Conservation (phyloP, 371 early-diverging fungal species). For the Mortierella sp. region DNA sequence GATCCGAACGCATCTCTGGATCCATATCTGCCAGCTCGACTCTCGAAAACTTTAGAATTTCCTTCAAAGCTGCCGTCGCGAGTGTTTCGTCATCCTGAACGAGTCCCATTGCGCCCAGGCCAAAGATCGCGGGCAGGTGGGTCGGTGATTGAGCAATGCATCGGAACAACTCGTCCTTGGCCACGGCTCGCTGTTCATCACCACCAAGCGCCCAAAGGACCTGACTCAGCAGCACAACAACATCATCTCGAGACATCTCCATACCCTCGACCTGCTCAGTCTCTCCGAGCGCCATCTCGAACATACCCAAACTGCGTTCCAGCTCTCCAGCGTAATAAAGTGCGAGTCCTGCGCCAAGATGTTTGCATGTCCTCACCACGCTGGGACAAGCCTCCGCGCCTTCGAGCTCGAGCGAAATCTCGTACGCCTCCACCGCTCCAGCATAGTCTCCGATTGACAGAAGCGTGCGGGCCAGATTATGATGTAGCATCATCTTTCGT, state of each 20-base stretch:
- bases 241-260: constrained; percentile 65
- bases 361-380: constrained; percentile 59
- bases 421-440: constrained; percentile 55
- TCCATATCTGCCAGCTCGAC: constrained; percentile 44
- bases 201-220: constrained; percentile 90
- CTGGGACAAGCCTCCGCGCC: constrained; percentile 44
- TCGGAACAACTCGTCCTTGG: constrained; percentile 83
- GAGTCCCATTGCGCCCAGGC: constrained; percentile 84
- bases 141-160: constrained; percentile 58
- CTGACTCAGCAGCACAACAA: constrained; percentile 80
- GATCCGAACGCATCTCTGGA: constrained; percentile 38
- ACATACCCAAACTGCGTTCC: constrained; percentile 73
- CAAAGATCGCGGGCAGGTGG: constrained; percentile 77
- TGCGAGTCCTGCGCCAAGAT: constrained; percentile 80
- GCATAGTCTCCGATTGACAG: constrained; percentile 38
- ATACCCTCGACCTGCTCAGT: constrained; percentile 54
- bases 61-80: constrained; percentile 79
- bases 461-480: constrained; percentile 38
- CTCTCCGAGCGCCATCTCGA: constrained; percentile 78
- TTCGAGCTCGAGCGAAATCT: constrained; percentile 47
- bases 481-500: constrained; percentile 34
- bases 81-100: constrained; percentile 77
- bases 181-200: constrained; percentile 79
- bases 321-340: constrained; percentile 79
- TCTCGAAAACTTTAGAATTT: constrained; percentile 70